Base-by-base conservation (phyloP, 768 basidiomycete species). In the Clitopilus passeckerianus region DNA sequence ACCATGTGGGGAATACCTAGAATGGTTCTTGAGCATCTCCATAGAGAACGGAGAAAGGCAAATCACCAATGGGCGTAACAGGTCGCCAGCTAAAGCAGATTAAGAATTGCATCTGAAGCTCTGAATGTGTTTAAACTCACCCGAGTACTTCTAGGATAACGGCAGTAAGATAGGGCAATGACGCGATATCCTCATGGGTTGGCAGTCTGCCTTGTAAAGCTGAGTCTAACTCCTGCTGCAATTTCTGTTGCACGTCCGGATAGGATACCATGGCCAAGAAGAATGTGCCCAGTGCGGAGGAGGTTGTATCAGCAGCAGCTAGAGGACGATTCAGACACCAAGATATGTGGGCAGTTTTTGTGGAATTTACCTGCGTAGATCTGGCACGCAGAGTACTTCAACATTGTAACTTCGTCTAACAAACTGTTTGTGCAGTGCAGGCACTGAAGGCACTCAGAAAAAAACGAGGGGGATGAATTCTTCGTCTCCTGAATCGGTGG, bases 151-250 rank as follows among this genome's bases (percentile, higher is more conserved):
- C 74, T 56, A 66, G 65, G 2, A 66, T 61, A 6, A 74, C 63
- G 6, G 74, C 74, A 14, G 65, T 68, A 18, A 73, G 63, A 35
- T 71, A 75, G 1, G 73, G 74, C 30, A 75, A 52, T 1, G 58
- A 53, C 10, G 60, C 54, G 57, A 64, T 55, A 43, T 74, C 74
- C 1, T 65, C 64, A 35, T 72, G 68, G 30, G 69, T 67, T 0
- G 77, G 77, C 14, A 78, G 63, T 22, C 60, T 41, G 14, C 37
- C 55, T 3, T 60, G 59, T 14, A 66, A 44, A 18, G 61, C 63
- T 33, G 15, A 6, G 14, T 64, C 63, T 6, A 66, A 60, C 41
- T 66, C 63, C 41, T 23, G 37, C 33, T 66, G 65, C 6, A 61
- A 61, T 56, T 64, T 66, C 52, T 15, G 57, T 60, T 60, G 75